Evolutionary conservation across 306 rosid species (phyloP).

Genomic region (Canavalia ensiformis): DNA sequence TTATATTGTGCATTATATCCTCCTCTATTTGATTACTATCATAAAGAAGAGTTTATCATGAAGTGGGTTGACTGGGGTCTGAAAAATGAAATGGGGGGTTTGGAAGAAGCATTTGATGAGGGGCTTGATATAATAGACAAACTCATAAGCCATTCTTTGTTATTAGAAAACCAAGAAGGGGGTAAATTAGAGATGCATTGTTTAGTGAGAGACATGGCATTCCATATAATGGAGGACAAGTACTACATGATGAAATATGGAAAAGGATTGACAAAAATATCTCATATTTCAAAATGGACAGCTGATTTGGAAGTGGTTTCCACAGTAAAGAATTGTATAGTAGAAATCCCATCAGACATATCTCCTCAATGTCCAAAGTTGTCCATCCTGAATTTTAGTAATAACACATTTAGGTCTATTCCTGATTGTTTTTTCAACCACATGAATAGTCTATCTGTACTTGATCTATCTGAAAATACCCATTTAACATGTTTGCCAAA

Average conservation of each 20-base stretch:
- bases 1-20: constrained; percentile 39
- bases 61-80: constrained; percentile 26
- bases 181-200: neutral
- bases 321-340: neutral
- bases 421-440: constrained; percentile 5
- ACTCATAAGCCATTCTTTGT: neutral
- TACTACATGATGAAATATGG: neutral
- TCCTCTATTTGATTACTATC: neutral
- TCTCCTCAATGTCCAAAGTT: constrained; percentile 5
- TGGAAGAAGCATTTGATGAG: constrained; percentile 23
- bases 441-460: neutral
- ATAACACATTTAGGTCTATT: neutral
- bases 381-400: neutral
- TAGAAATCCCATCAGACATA: neutral
- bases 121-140: neutral
- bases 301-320: constrained; percentile 6
- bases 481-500: neutral
- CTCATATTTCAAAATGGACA: neutral
- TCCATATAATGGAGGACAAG: too few species aligned
- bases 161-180: neutral
- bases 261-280: neutral
- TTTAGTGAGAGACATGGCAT: constrained; percentile 18
- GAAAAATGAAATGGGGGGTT: constrained; percentile 17
- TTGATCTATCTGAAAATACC: constrained; percentile 1
- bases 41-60: neutral